A percentile compares a stretch with the other conserved stretches of the same genome.
These are phyloP conservation scores for Malassezia restricta DNA, from an alignment of 1,284 basidiomycete genomes.

Conservation along the genomic window DNA sequence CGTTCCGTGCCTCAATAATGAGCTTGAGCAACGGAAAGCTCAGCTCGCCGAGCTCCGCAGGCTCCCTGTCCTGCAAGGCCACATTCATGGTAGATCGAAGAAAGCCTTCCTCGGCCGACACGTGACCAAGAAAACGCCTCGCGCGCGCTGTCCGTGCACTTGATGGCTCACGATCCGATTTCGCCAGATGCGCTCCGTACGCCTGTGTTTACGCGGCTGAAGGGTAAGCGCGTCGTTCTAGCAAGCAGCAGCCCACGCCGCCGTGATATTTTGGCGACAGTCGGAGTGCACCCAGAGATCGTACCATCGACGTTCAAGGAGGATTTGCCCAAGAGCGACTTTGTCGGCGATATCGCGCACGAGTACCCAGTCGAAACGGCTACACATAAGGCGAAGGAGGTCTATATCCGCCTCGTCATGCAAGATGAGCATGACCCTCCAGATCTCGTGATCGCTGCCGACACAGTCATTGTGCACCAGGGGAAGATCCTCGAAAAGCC, in stretches of 20 bases:
- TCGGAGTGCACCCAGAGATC: conserved; percentile 69
- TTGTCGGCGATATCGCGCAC: conserved; percentile 57
- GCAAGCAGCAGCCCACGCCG: conserved; percentile 35
- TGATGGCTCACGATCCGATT: not conserved
- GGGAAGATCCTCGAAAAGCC: conserved; percentile 73
- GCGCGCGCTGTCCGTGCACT: not conserved
- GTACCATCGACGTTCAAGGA: conserved; percentile 80
- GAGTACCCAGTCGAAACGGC: conserved; percentile 91
- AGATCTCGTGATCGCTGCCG: conserved; percentile 71
- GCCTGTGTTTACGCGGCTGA: conserved; percentile 34
- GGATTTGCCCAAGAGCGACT: conserved; percentile 60
- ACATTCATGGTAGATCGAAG: conserved; percentile 9
- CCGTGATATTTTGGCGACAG: conserved; percentile 32
- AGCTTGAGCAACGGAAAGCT: conserved; percentile 59
- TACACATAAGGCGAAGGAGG: conserved; percentile 58
- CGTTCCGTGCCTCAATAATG: conserved; percentile 74
- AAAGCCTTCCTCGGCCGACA: not conserved
- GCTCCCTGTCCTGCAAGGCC: not conserved
- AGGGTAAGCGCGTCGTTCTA: conserved; percentile 32
- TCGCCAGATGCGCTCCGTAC: conserved; percentile 25
- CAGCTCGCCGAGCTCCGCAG: conserved; percentile 15
- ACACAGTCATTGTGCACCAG: conserved; percentile 38
- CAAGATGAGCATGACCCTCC: conserved; percentile 69
- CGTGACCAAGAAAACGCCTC: not conserved
- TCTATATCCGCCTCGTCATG: conserved; percentile 33